These are phyloP conservation scores for Corallochytrium limacisporum DNA, from an alignment of 78 protist species.

Conservation along the genomic window DNA sequence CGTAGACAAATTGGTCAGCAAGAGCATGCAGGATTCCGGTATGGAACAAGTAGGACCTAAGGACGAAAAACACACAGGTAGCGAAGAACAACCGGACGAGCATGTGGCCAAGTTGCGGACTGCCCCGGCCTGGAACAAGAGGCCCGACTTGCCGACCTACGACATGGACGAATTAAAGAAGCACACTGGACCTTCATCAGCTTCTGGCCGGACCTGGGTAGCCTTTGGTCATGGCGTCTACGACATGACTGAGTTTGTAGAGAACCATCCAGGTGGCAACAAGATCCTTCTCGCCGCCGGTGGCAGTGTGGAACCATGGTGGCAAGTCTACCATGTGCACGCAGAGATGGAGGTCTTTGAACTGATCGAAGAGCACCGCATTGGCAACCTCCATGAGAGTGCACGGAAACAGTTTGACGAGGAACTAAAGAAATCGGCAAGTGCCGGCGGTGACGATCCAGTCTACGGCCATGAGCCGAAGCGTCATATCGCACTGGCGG, in stretches of 20 bases:
- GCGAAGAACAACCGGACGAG: no score
- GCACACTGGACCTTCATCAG: not conserved
- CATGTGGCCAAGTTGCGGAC: no score
- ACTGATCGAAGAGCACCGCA: not conserved
- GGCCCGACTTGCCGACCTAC: not conserved
- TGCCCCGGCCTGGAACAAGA: no score
- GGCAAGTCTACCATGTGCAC: not conserved
- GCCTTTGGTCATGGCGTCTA: not conserved
- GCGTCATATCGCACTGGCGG: not conserved
- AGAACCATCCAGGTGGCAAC: not conserved
- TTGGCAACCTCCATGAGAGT: not conserved
- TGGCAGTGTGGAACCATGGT: not conserved
- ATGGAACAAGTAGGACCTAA: no score
- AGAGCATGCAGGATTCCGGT: no score
- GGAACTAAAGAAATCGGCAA: not conserved
- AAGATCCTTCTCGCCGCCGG: slow-evolving; percentile 1
- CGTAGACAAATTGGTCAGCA: no score
- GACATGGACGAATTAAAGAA: not conserved
- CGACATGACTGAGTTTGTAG: slow-evolving; percentile 8
- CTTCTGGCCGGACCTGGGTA: slow-evolving; percentile 8
- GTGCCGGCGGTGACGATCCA: not conserved
- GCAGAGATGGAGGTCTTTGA: not conserved
- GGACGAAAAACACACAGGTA: no score
- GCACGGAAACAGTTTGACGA: no score
- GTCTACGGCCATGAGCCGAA: not conserved